phyloP scores from a whole-genome alignment of 2,329 filamentous ascomycete genomes.

The Aspergillus glaucus region DNA sequence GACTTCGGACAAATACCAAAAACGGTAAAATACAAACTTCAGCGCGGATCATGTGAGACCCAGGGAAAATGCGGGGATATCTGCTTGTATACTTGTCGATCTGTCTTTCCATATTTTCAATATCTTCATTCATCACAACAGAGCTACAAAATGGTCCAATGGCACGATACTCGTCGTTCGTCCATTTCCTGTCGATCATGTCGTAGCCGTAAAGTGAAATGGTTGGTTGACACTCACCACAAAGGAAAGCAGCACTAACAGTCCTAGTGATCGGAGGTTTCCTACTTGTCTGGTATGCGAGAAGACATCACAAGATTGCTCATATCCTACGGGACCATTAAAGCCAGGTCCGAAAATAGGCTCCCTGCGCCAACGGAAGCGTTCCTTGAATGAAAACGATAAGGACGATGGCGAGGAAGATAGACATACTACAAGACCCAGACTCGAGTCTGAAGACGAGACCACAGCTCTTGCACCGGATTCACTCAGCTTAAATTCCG shows the following conservation, averaged over 20 bases:
- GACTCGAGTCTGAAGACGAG: too few species aligned
- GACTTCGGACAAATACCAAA: not conserved
- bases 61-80: too few species aligned
- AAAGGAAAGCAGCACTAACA: not conserved
- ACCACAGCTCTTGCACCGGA: not conserved
- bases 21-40: too few species aligned
- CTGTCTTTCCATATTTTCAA: too few species aligned
- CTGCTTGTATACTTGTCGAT: too few species aligned
- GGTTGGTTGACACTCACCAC: not conserved
- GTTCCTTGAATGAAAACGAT: not conserved
- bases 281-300: slow-evolving; percentile 14
- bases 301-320: slow-evolving; percentile 14
- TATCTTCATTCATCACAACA: too few species aligned
- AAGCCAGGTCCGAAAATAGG: slow-evolving; percentile 28
- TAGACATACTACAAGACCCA: too few species aligned
- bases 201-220: slow-evolving; percentile 1
- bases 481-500: not conserved
- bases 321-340: slow-evolving; percentile 18
- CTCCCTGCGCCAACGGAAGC: slow-evolving; percentile 4
- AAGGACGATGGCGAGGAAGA: not conserved
- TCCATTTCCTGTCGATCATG: not conserved
- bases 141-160: too few species aligned
- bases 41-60: too few species aligned
- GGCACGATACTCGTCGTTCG: not conserved
- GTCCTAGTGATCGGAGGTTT: not conserved